Base-by-base conservation (phyloP, 1,284 basidiomycete genomes). In the Marasmius oreades region DNA sequence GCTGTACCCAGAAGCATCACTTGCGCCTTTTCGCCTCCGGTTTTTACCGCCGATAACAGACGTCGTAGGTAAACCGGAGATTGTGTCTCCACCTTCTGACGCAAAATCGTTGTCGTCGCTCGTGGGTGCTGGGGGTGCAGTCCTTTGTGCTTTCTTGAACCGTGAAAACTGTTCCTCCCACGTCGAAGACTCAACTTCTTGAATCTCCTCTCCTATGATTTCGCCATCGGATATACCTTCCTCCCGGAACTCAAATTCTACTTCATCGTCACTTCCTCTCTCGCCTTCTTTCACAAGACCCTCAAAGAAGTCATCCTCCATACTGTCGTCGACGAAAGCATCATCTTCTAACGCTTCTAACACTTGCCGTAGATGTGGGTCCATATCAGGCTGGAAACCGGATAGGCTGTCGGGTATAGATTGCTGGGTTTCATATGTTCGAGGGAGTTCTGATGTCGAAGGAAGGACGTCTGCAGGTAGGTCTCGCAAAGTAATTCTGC, bases 341-440 rank as follows among this genome's bases (percentile, higher is more conserved):
- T 98, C 94, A 68, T 99, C 95, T 55, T 99, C 96, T 18, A 99
- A 77, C 3, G 97, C 97, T 66, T 98, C 95, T 31, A 99, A 77
- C 0, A 86, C 86, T 70, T 99, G 96, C 16, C 97, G 82, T 34
- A 99, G 78, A 73, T 96, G 93, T 4, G 94, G 94, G 70, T 99
- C 92, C 91, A 99, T 93, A 66, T 98, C 93, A 0, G 95, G 97
- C 67, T 93, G 91, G 60, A 99, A 87, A 0, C 97, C 96, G 33
- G 88, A 78, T 55, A 95, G 85, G 55, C 90, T 89, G n/a, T 81
- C 79, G 2, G 93, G 93, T 37, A 97, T 75, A 37, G 85, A 81
- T 66, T 88, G 82, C 59, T 88, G 83, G 1, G 86, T 80, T 69
- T 89, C 86, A 68, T 88, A 90, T 57, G 83, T 84, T 59, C 83